These are phyloP conservation scores for Xerocomellus dryophilus DNA, from an alignment of 768 basidiomycete genomes.

Conservation along the genomic window DNA sequence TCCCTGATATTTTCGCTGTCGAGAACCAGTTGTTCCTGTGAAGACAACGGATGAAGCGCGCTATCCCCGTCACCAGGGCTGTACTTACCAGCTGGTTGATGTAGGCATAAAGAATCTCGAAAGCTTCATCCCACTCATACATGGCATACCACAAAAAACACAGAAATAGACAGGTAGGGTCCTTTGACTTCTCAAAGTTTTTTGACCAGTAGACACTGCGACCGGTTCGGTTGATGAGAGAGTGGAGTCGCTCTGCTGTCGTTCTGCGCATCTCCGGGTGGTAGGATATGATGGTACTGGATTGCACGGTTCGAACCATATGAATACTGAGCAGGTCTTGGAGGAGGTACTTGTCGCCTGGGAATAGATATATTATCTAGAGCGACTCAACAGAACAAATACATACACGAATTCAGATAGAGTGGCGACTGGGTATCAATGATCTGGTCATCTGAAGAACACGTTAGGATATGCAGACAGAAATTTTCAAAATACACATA, in stretches of 20 bases:
- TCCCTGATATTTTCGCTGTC: conserved; percentile 38
- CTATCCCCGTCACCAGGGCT: neutral
- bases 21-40: conserved; percentile 47
- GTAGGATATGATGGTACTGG: conserved; percentile 29
- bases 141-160: conserved; percentile 57
- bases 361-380: neutral
- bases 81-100: conserved; percentile 47
- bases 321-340: conserved; percentile 54
- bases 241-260: conserved; percentile 27
- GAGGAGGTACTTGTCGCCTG: conserved; percentile 24
- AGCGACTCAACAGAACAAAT: neutral
- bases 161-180: conserved; percentile 55
- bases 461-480: neutral
- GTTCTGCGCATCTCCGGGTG: conserved; percentile 23
- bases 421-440: conserved; percentile 57
- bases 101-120: conserved; percentile 50
- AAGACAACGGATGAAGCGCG: neutral
- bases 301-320: conserved; percentile 38
- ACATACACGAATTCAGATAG: conserved; percentile 32
- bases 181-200: conserved; percentile 29
- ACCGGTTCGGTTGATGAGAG: conserved; percentile 31
- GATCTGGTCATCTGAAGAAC: conserved; percentile 19
- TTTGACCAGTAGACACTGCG: conserved; percentile 34
- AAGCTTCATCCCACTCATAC: conserved; percentile 61
- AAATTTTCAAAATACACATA: neutral